Conservation (phyloP, 805 yeast species). For the Metschnikowia arizonensis region DNA sequence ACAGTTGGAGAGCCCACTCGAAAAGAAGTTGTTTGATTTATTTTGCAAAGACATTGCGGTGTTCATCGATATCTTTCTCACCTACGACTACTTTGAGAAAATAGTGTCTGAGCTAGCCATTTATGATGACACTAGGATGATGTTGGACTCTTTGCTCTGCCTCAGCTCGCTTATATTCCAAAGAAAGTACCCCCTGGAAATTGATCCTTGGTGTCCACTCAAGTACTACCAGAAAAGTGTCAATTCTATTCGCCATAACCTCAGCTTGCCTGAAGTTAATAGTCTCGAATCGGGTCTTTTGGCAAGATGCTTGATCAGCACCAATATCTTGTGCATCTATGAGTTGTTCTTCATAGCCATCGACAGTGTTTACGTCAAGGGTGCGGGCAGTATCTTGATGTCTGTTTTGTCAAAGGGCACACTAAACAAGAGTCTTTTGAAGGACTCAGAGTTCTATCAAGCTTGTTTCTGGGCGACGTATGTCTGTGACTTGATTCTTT, state of each 20-base stretch:
- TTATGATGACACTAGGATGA: slow-evolving; percentile 36
- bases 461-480: slow-evolving; percentile 37
- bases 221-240: slow-evolving; percentile 37
- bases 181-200: slow-evolving; percentile 25
- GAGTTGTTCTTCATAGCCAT: slow-evolving; percentile 38
- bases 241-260: slow-evolving; percentile 28
- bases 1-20: slow-evolving; percentile 21
- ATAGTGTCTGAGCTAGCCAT: slow-evolving; percentile 36
- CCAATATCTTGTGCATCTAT: slow-evolving; percentile 35
- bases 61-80: slow-evolving; percentile 32
- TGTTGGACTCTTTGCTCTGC: slow-evolving; percentile 34
- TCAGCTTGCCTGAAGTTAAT: slow-evolving; percentile 25
- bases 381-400: slow-evolving; percentile 32
- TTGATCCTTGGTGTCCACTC: slow-evolving; percentile 31
- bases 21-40: slow-evolving; percentile 30
- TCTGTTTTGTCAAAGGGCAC: slow-evolving; percentile 23
- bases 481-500: slow-evolving; percentile 33
- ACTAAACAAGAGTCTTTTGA: slow-evolving; percentile 21
- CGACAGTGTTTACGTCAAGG: slow-evolving; percentile 36
- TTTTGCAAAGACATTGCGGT: slow-evolving; percentile 28
- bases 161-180: slow-evolving; percentile 35
- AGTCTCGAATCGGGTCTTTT: slow-evolving; percentile 26
- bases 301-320: slow-evolving; percentile 35
- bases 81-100: slow-evolving; percentile 26
- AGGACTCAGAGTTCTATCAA: slow-evolving; percentile 27